These are phyloP conservation scores for Penicillium goetzii DNA, from an alignment of 495 filamentous ascomycete species.

Conservation along the genomic window DNA sequence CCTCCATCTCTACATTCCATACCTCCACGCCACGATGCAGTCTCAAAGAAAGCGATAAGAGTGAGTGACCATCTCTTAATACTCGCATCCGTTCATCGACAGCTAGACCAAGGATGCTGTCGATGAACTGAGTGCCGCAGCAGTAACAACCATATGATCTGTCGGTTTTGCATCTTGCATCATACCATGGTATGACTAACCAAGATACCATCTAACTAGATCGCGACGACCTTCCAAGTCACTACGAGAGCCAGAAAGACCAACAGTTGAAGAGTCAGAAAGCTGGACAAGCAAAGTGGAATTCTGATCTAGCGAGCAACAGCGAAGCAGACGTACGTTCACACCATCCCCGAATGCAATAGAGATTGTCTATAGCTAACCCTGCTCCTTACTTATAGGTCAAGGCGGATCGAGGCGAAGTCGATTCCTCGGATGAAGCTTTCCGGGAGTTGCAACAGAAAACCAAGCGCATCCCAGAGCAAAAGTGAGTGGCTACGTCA, in stretches of 20 bases:
- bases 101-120: background rate
- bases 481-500: slow-evolving; percentile 16
- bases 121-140: background rate
- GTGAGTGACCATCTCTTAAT: slow-evolving; percentile 23
- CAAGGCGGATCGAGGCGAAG: slow-evolving; percentile 66
- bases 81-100: background rate
- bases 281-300: slow-evolving; percentile 79
- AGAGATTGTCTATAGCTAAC: background rate
- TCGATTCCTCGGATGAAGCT: slow-evolving; percentile 42
- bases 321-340: slow-evolving; percentile 73
- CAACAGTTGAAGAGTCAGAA: slow-evolving; percentile 70
- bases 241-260: slow-evolving; percentile 73
- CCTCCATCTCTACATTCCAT: slow-evolving; percentile 35
- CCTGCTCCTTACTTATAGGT: slow-evolving; percentile 44
- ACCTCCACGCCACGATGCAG: slow-evolving; percentile 30
- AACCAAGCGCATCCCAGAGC: slow-evolving; percentile 42
- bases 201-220: slow-evolving; percentile 26
- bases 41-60: slow-evolving; percentile 43
- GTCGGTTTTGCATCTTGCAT: background rate
- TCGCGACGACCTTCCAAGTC: slow-evolving; percentile 42
- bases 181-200: slow-evolving; percentile 3
- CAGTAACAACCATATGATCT: background rate
- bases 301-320: slow-evolving; percentile 74
- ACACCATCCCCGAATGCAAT: background rate
- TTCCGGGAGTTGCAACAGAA: slow-evolving; percentile 58